Evolutionary conservation across 495 filamentous ascomycete species (phyloP).

Genomic region (Penicillium flavigenum): DNA sequence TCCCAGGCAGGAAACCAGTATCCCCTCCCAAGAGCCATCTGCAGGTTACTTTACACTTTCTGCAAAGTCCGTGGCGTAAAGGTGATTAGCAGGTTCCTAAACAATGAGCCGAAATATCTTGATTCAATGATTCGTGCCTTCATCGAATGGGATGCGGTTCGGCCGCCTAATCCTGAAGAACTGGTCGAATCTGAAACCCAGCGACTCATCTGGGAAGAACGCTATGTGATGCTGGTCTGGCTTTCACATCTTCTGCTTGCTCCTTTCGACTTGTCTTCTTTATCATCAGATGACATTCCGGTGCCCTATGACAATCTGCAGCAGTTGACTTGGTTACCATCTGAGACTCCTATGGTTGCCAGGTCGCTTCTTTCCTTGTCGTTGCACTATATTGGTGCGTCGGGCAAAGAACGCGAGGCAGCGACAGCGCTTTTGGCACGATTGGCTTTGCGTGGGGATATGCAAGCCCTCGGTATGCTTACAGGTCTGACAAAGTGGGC

Average conservation of each 20-base stretch:
- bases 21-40: conserved; percentile 68
- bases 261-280: conserved; percentile 84
- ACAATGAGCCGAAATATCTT: conserved; percentile 80
- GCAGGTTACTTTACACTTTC: conserved; percentile 78
- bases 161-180: conserved; percentile 11
- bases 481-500: conserved; percentile 66
- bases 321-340: conserved; percentile 25
- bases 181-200: conserved; percentile 12
- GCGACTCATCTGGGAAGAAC: conserved; percentile 75
- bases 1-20: conserved; percentile 41
- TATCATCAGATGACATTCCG: conserved; percentile 62
- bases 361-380: conserved; percentile 69
- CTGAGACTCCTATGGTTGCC: conserved; percentile 65
- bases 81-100: conserved; percentile 83
- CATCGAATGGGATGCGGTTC: conserved; percentile 44
- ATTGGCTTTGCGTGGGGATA: conserved; percentile 78
- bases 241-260: conserved; percentile 88
- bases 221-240: conserved; percentile 88
- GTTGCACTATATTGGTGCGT: conserved; percentile 63
- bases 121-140: conserved; percentile 74
- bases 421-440: conserved; percentile 79
- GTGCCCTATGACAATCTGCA: conserved; percentile 30
- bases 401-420: conserved; percentile 86
- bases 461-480: conserved; percentile 74
- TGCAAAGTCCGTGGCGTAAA: conserved; percentile 95